Base-by-base conservation (phyloP, 1,284 basidiomycete species). In the Afroboletus lepidellus region DNA sequence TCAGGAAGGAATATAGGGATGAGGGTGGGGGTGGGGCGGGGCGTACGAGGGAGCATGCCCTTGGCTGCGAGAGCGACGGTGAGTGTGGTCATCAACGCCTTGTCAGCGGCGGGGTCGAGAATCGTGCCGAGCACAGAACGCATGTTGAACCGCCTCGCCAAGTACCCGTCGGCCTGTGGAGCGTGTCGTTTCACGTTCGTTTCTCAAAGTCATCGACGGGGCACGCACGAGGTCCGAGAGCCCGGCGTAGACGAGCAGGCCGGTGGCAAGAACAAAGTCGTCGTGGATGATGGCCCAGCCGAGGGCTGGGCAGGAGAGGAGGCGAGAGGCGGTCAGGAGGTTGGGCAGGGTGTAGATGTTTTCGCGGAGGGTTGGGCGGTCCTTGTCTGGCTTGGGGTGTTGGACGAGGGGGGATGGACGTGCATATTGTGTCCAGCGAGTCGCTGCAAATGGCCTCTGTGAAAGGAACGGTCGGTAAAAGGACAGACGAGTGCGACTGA, bases 321-420 rank as follows among this genome's bases (percentile, higher is more conserved):
- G 94, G 30, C 96, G 83, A 3, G 91, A 92, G 13, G 87, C 64
- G 3, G 96, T 99, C 44, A 99, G 77, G 5, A 93, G 67, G 69
- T 99, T 99, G 0, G 96, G 96, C 33, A 97, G 65, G 0, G 96
- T 99, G 72, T 96, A 96, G 45, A 97, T 94, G 63, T 98, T 95
- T 73, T 99, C 96, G 47, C 78, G 76, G 1, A 80, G 62, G 36
- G 72, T 66, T 41, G 33, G 47, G 41, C 53, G 54, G 48, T 52
- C 50, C 33, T 51, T 51, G 32, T 51, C 49, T 20, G 51, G 38
- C 18, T 48, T 34, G n/a, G 51, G 48, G 39, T 33, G 36, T n/a
- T 32, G 41, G 37, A 44, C 41, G 50, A 39, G 34, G 18, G 51
- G 37, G 20, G 61, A 36, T 18, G 57, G 53, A 41, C 46, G 54